Conservation (phyloP, 2,329 filamentous ascomycete species). For the Hyphodiscus sp. region DNA sequence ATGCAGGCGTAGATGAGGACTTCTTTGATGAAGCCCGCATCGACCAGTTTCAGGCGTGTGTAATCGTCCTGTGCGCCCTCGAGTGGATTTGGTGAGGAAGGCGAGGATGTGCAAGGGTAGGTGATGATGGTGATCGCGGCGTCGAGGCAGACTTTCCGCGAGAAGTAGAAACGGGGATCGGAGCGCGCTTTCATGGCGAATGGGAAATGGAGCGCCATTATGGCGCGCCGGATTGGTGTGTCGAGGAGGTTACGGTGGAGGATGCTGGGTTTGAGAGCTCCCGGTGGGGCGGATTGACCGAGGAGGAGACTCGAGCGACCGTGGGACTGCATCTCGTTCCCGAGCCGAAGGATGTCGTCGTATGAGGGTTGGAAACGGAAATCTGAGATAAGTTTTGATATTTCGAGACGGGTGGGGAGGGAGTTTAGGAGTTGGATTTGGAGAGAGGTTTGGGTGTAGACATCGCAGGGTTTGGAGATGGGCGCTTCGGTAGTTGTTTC, state of each 20-base stretch:
- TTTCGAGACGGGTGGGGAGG: slow-evolving; percentile 36
- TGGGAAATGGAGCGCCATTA: slow-evolving; percentile 45
- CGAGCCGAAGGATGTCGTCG: slow-evolving; percentile 40
- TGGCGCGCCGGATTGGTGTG: slow-evolving; percentile 44
- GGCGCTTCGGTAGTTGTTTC: slow-evolving; percentile 28
- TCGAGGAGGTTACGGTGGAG: slow-evolving; percentile 41
- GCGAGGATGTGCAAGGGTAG: background rate
- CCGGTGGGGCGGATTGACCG: background rate
- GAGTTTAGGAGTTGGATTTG: slow-evolving; percentile 41
- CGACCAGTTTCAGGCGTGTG: slow-evolving; percentile 31
- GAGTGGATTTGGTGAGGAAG: background rate
- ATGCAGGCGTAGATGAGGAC: slow-evolving; percentile 34
- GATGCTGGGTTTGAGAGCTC: background rate
- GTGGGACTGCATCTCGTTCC: slow-evolving; percentile 34
- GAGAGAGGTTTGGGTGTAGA: slow-evolving; percentile 42
- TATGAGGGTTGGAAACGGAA: slow-evolving; percentile 37
- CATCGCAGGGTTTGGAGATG: slow-evolving; percentile 18
- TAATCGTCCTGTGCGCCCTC: slow-evolving; percentile 25
- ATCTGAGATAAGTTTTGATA: slow-evolving; percentile 41
- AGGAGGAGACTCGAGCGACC: slow-evolving; percentile 1
- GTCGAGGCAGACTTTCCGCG: slow-evolving; percentile 39
- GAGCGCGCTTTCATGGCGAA: slow-evolving; percentile 36
- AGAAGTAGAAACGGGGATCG: slow-evolving; percentile 42
- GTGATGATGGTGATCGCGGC: slow-evolving; percentile 26
- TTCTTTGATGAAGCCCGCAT: slow-evolving; percentile 38